Base-by-base conservation (phyloP, 441 rosid species). In the Gossypium trilobum region DNA sequence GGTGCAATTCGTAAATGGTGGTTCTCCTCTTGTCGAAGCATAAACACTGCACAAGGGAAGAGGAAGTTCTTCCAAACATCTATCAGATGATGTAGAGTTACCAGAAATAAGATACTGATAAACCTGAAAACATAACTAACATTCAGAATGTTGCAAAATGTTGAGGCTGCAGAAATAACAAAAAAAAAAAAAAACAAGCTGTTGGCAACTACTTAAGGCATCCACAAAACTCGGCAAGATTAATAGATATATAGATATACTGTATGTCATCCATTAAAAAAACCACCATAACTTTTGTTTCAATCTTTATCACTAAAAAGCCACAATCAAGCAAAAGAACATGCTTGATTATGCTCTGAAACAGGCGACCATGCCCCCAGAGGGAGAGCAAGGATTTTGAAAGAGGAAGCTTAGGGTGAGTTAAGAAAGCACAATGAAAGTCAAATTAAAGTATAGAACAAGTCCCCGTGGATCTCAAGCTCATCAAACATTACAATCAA, bases 1-100 rank as follows among this genome's bases (percentile, higher is more conserved):
- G 33, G 91, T 94, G 85, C 92, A 92, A 79, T 87, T 94, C 72
- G 99, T 94, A 70, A 94, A 94, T 14, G 84, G 72, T 11, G 97
- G 97, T 78, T 94, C 99, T 66, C 94, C 97, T 79, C 87, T 81
- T 33, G 89, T 81, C 27, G 70, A 78, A 74, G 82, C 90, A 79
- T 94, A 81, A 71, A 87, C 84, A 74, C 99, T 92, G 80, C 83
- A 75, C 70, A 94, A 65, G 16, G 91, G 84, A 71, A 91, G 58
- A 0, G 90, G 92, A 77, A 77, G 81, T 76, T 85, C 90, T 42
- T 83, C 96, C 69, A 52, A 33, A 72, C 85, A 79, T 71, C 78
- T 86, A 36, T 9, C 71, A 17, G 56, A 59, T 70, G 78, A 70
- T 0, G 63, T 51, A 19, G 80, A 46, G 77, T 80, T 83, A 56